Conservation (phyloP, 2,329 filamentous ascomycete genomes). For the Trichoderma atrobrunneum region DNA sequence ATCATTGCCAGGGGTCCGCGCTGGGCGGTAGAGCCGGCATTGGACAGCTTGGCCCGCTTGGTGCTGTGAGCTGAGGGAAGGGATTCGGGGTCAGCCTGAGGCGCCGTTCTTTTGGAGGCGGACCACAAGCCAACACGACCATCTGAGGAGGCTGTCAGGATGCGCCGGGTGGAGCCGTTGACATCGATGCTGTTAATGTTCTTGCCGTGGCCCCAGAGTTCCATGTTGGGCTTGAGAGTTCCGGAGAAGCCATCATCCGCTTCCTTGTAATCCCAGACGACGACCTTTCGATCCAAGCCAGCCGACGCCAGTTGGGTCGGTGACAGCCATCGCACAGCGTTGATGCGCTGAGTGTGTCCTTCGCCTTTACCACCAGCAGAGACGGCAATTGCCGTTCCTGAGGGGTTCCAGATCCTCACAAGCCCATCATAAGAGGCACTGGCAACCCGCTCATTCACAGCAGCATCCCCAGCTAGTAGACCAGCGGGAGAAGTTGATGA, state of each 20-base stretch:
- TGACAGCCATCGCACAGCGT: conserved; percentile 80
- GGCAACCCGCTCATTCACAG: conserved; percentile 59
- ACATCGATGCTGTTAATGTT: conserved; percentile 73
- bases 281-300: conserved; percentile 78
- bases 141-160: conserved; percentile 84
- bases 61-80: conserved; percentile 64
- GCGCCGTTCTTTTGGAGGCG: conserved; percentile 70
- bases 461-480: conserved; percentile 37
- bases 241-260: conserved; percentile 57
- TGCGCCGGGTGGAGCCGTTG: conserved; percentile 68
- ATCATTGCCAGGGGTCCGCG: conserved; percentile 77
- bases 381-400: conserved; percentile 78
- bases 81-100: conserved; percentile 66
- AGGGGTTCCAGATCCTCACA: conserved; percentile 84
- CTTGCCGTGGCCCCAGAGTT: conserved; percentile 79
- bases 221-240: conserved; percentile 68
- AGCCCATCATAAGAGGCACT: conserved; percentile 93
- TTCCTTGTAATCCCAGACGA: conserved; percentile 86
- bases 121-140: conserved; percentile 87
- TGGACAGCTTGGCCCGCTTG: conserved; percentile 72
- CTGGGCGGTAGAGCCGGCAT: conserved; percentile 52
- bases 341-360: conserved; percentile 74
- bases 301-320: conserved; percentile 76
- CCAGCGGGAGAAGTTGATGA: conserved; percentile 63
- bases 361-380: conserved; percentile 64